Evolutionary conservation across 306 rosid species (phyloP).

Genomic region (Casuarina equisetifolia): DNA sequence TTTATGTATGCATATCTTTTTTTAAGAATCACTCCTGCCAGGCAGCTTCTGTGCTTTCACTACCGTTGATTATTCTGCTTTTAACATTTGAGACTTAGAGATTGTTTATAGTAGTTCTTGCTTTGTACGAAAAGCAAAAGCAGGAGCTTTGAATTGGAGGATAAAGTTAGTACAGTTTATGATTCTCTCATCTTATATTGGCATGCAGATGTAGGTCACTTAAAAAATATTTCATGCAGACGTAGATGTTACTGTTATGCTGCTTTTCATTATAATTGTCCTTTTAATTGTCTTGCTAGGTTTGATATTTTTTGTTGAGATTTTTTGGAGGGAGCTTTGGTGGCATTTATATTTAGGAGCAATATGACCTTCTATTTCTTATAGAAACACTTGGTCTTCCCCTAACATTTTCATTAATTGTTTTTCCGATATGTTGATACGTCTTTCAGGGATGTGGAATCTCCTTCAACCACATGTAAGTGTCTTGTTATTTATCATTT

Average conservation of each 20-base stretch:
- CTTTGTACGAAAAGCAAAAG: too few species aligned
- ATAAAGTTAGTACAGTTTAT: background rate
- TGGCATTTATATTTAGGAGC: background rate
- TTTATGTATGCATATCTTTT: too few species aligned
- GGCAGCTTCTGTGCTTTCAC: background rate
- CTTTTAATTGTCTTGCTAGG: background rate
- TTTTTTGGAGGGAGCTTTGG: background rate
- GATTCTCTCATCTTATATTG: background rate
- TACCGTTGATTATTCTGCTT: background rate
- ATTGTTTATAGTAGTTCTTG: too few species aligned
- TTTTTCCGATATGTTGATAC: background rate
- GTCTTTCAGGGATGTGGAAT: constrained; percentile 27
- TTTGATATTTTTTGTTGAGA: background rate
- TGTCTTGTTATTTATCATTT: background rate
- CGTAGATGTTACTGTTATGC: background rate
- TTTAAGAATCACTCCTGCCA: background rate
- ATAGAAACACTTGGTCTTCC: background rate
- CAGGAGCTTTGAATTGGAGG: background rate
- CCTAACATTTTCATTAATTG: background rate
- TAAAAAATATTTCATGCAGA: background rate
- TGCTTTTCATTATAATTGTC: background rate
- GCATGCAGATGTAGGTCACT: background rate
- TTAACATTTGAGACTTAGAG: background rate
- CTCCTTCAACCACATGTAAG: constrained; percentile 23
- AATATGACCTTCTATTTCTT: background rate